A percentile compares a stretch with the other conserved stretches of the same genome.
These are phyloP conservation scores for Kodamaea kaohsiungensis DNA, from an alignment of 805 yeast species.

Conservation along the genomic window DNA sequence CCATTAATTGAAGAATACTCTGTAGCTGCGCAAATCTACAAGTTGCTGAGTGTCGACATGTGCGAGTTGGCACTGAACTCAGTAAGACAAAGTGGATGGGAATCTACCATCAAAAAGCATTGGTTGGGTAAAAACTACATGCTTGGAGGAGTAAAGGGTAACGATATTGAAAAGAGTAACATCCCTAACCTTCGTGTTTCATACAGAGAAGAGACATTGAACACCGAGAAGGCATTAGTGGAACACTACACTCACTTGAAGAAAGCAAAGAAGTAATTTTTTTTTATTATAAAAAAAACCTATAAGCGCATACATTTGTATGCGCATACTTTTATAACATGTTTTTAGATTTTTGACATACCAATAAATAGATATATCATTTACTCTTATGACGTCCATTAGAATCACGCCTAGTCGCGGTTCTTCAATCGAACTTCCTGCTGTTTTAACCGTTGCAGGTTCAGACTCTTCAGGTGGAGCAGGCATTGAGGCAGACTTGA, in stretches of 20 bases:
- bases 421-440: conserved; percentile 11
- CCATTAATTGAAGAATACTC: conserved; percentile 97
- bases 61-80: conserved; percentile 95
- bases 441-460: conserved; percentile 55
- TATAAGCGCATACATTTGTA: neutral
- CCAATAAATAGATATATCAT: neutral
- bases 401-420: neutral
- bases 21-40: conserved; percentile 97
- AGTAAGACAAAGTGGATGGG: conserved; percentile 93
- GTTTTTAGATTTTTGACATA: neutral
- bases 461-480: conserved; percentile 91
- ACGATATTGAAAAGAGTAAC: conserved; percentile 90
- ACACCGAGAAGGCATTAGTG: conserved; percentile 69
- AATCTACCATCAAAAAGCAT: conserved; percentile 77
- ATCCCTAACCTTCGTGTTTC: conserved; percentile 88
- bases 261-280: neutral
- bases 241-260: conserved; percentile 49
- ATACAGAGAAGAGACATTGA: conserved; percentile 79
- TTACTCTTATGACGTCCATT: neutral
- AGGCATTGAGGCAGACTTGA: conserved; percentile 86
- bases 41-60: conserved; percentile 92
- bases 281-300: neutral
- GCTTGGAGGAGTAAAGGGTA: conserved; percentile 68
- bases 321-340: neutral
- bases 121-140: conserved; percentile 81